phyloP scores from a whole-genome alignment of 768 basidiomycete species.

The Amanita brunnescens region DNA sequence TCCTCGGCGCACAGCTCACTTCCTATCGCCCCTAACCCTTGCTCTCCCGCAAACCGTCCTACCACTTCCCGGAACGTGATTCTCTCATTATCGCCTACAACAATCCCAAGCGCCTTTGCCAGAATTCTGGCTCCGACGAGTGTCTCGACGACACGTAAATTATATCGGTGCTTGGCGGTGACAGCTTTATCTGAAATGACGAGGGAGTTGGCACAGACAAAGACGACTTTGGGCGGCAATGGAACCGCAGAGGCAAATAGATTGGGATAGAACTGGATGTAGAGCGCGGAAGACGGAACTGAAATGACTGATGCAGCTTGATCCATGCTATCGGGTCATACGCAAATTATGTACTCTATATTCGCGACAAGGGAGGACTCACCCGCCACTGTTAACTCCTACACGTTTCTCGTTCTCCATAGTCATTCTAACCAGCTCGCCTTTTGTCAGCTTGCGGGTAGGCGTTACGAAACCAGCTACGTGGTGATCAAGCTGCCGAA shows the following conservation, averaged over 20 bases:
- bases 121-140: slow-evolving; percentile 73
- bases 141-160: slow-evolving; percentile 88
- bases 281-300: slow-evolving; percentile 58
- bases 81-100: slow-evolving; percentile 34
- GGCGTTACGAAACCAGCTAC: slow-evolving; percentile 4
- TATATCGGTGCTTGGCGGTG: slow-evolving; percentile 72
- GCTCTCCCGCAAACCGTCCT: slow-evolving; percentile 44
- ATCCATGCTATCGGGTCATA: slow-evolving; percentile 84
- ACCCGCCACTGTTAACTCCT: slow-evolving; percentile 78
- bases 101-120: slow-evolving; percentile 46
- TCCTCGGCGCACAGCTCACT: slow-evolving; percentile 36
- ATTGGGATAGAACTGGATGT: slow-evolving; percentile 74
- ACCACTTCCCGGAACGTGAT: slow-evolving; percentile 64
- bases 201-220: slow-evolving; percentile 79
- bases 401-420: slow-evolving; percentile 83
- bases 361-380: slow-evolving; percentile 18
- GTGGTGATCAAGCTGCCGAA: slow-evolving; percentile 17
- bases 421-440: slow-evolving; percentile 66
- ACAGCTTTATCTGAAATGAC: slow-evolving; percentile 75
- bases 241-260: slow-evolving; percentile 60
- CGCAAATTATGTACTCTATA: no score
- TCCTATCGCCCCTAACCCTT: slow-evolving; percentile 20
- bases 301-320: slow-evolving; percentile 85
- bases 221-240: slow-evolving; percentile 47
- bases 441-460: slow-evolving; percentile 39